Base-by-base conservation (phyloP, 2,329 filamentous ascomycete genomes). In the Triangularia verruculosa region DNA sequence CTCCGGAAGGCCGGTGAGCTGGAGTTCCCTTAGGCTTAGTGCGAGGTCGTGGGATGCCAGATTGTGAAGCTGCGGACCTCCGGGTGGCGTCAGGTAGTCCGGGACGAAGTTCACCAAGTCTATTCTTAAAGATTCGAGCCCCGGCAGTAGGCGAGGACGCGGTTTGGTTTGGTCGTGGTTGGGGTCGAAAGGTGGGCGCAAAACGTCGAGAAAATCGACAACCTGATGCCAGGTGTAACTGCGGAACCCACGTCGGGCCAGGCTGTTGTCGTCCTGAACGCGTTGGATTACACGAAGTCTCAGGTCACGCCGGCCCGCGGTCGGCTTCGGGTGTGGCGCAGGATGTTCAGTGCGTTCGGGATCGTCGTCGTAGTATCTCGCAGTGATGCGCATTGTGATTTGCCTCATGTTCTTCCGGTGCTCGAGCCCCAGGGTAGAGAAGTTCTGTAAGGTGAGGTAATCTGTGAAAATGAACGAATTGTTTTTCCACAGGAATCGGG, bases 391-490 rank as follows among this genome's bases (percentile, higher is more conserved):
- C 47, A 86, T 74, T 27, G 76, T 84, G 68, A 83, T 72, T 62
- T 79, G 74, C 24, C 76, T 75, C 61, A 86, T 77, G 11, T 74
- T 71, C 30, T 77, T 71, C 15, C 84, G 81, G 62, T 78, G 78
- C 4, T 72, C 63, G 11, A 76, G 63, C 53, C 77, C 73, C 34
- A 86, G 72, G 28, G 82, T 79, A 56, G 77, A 73, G 67, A 86
- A 85, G 57, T 79, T 77, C 43, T 77, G 78, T 4, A 86, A 72
- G 2, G 82, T 77, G 39, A 79, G 76, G 25, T 79, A 79, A n/a
- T 76, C 80, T 0, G 84, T 86, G 72, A 86, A 86, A 24, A 79
- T 72, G 67, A 86, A 86, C 0, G 74, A 73, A 69, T 86, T 86
- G 58, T 77, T 80, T 24, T 76, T 74, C 81, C 84, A 85, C 11